Conservation (phyloP, 2,329 filamentous ascomycete species). For the Fusarium circinatum region DNA sequence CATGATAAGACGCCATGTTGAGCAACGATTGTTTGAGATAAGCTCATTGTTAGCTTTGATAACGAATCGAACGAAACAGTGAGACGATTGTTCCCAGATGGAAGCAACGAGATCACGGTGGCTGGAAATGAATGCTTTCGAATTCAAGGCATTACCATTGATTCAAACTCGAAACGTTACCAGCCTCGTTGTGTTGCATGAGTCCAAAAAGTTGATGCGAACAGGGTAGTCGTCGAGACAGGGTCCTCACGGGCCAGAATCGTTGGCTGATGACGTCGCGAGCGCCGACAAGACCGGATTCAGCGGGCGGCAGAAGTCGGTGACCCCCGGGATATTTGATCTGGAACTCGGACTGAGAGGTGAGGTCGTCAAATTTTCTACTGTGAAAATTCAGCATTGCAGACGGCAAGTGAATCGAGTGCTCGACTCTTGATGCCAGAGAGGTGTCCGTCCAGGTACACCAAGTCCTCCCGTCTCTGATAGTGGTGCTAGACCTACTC, state of each 20-base stretch:
- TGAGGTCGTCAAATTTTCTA: constrained; percentile 3
- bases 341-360: not conserved
- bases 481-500: not conserved
- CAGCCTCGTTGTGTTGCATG: constrained; percentile 9
- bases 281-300: constrained; percentile 21
- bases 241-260: constrained; percentile 31
- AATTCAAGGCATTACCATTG: not conserved
- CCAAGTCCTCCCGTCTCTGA: not conserved
- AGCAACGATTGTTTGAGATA: constrained; percentile 6
- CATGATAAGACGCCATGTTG: constrained; percentile 25
- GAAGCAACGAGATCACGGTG: not conserved
- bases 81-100: not conserved
- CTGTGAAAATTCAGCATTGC: constrained; percentile 24
- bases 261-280: constrained; percentile 41
- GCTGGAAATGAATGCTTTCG: not conserved
- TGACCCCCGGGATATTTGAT: constrained; percentile 24
- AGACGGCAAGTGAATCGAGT: constrained; percentile 22
- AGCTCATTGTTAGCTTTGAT: constrained; percentile 3
- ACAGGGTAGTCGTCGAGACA: constrained; percentile 19
- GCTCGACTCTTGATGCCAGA: not conserved
- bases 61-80: not conserved
- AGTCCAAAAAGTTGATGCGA: constrained; percentile 19
- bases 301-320: constrained; percentile 33
- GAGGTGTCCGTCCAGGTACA: constrained; percentile 5
- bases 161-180: constrained; percentile 1